A percentile compares a stretch with the other conserved stretches of the same genome.
Conservation (phyloP, 2,329 filamentous ascomycete species). For the Penicillium nordicum region DNA sequence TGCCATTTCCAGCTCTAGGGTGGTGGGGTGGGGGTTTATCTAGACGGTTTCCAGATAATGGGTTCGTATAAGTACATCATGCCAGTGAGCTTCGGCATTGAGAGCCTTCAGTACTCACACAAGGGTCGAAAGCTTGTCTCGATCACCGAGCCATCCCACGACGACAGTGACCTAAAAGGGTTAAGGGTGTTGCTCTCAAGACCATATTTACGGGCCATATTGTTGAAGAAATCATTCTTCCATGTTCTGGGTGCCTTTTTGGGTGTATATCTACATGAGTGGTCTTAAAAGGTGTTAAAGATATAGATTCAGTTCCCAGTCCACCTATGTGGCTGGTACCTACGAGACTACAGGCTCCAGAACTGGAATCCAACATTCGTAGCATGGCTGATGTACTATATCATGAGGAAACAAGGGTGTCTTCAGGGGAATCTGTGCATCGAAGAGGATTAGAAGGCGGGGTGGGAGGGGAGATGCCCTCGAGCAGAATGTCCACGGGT, state of each 20-base stretch:
- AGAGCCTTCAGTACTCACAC: too few species aligned
- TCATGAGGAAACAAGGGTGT: slow-evolving; percentile 15
- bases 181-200: not conserved
- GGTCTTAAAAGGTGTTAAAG: not conserved
- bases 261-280: not conserved
- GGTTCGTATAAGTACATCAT: too few species aligned
- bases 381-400: slow-evolving; percentile 25
- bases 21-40: too few species aligned
- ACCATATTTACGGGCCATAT: not conserved
- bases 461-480: slow-evolving; percentile 3
- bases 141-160: too few species aligned
- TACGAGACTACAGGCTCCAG: slow-evolving; percentile 1
- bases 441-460: slow-evolving; percentile 18
- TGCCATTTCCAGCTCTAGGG: too few species aligned
- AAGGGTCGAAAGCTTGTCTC: not conserved
- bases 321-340: not conserved
- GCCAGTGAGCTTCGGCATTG: too few species aligned
- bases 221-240: not conserved
- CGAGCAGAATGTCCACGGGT: slow-evolving; percentile 5
- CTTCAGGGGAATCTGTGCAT: slow-evolving; percentile 32
- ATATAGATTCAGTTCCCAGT: not conserved
- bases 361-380: slow-evolving; percentile 14
- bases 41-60: too few species aligned
- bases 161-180: too few species aligned
- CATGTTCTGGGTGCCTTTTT: not conserved